These are phyloP conservation scores for Trypanosoma melophagium DNA, from an alignment of 208 protist genomes.

Conservation along the genomic window DNA sequence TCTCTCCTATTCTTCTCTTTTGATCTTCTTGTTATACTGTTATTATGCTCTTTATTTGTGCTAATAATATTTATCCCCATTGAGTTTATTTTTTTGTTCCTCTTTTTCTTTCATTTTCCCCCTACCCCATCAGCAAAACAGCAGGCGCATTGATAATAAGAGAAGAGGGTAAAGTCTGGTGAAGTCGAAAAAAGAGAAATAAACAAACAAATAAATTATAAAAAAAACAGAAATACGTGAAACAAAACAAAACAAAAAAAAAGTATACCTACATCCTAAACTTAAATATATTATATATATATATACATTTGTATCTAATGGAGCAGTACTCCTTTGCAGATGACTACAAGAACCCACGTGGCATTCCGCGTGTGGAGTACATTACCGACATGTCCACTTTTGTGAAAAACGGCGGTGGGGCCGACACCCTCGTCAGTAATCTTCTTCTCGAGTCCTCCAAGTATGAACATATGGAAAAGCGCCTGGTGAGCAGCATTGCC, in stretches of 20 bases:
- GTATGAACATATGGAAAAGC: conserved; percentile 92
- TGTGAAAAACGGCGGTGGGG: conserved; percentile 79
- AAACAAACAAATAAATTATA: too few relatives aligned
- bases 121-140: background rate
- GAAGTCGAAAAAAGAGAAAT: too few relatives aligned
- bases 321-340: conserved; percentile 81
- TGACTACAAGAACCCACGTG: conserved; percentile 85
- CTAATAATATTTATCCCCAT: background rate
- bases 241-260: too few relatives aligned
- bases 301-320: conserved; percentile 19
- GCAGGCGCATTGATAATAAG: background rate
- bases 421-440: conserved; percentile 81
- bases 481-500: conserved; percentile 80
- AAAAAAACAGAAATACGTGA: too few relatives aligned
- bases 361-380: conserved; percentile 85
- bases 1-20: too few relatives aligned
- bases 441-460: conserved; percentile 91
- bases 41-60: background rate
- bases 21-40: too few relatives aligned
- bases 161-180: too few relatives aligned
- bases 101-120: conserved; percentile 7
- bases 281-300: background rate
- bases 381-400: conserved; percentile 78
- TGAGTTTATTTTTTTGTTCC: too few relatives aligned
- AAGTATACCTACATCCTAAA: background rate